Evolutionary conservation across 1,284 basidiomycete genomes (phyloP).

Genomic region (Phlebopus sp.): DNA sequence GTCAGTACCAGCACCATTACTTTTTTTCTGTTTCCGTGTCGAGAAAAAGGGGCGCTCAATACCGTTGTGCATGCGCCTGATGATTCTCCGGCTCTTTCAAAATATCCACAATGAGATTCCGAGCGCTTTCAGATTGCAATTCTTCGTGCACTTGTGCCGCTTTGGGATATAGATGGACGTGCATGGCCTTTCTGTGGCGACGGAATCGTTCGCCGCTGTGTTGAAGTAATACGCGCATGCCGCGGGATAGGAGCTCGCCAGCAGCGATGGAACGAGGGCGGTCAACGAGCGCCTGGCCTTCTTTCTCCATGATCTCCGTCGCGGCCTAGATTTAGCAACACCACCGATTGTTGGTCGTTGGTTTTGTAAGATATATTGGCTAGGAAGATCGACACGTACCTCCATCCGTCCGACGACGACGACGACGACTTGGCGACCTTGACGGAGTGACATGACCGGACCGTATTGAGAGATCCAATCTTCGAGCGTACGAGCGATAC

Average conservation of each 20-base stretch:
- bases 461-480: slow-evolving; percentile 35
- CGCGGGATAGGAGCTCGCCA: slow-evolving; percentile 28
- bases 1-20: too few relatives aligned
- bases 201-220: slow-evolving; percentile 29
- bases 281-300: slow-evolving; percentile 33
- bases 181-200: slow-evolving; percentile 34
- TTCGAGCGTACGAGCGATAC: slow-evolving; percentile 18
- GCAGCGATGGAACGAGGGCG: slow-evolving; percentile 33
- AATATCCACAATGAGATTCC: slow-evolving; percentile 37
- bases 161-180: slow-evolving; percentile 39
- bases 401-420: slow-evolving; percentile 33
- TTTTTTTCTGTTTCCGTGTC: too few relatives aligned
- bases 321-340: slow-evolving; percentile 26
- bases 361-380: too few relatives aligned
- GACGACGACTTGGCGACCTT: slow-evolving; percentile 24
- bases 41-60: neutral
- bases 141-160: slow-evolving; percentile 33
- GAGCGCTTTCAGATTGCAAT: slow-evolving; percentile 36
- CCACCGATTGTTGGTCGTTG: too few relatives aligned
- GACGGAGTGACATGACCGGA: slow-evolving; percentile 31
- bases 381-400: slow-evolving; percentile 18
- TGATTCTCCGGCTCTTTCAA: slow-evolving; percentile 35
- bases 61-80: slow-evolving; percentile 33
- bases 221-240: slow-evolving; percentile 25
- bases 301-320: slow-evolving; percentile 38